phyloP scores from a whole-genome alignment of 495 filamentous ascomycete genomes.

The Penicillium chermesinum region DNA sequence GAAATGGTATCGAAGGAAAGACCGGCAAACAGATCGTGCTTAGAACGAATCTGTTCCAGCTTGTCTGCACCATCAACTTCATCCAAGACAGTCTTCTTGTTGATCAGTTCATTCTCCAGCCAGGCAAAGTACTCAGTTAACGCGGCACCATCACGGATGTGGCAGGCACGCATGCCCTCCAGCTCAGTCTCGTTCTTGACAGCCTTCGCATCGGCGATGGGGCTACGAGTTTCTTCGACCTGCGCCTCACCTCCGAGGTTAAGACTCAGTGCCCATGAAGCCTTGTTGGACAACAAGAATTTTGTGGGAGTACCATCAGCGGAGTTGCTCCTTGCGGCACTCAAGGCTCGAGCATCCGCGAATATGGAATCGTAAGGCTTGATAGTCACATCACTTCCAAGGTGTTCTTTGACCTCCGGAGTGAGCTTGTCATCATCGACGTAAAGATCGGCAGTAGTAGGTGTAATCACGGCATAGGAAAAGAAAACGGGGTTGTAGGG shows the following conservation, averaged over 20 bases:
- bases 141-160: constrained; percentile 91
- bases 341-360: constrained; percentile 63
- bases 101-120: constrained; percentile 82
- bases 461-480: constrained; percentile 88
- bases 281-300: constrained; percentile 81
- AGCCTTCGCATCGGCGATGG: constrained; percentile 91
- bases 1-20: constrained; percentile 96
- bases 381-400: constrained; percentile 66
- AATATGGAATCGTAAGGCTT: constrained; percentile 85
- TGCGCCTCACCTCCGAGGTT: constrained; percentile 82
- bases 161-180: constrained; percentile 89
- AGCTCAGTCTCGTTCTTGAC: constrained; percentile 92
- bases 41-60: constrained; percentile 74
- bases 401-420: constrained; percentile 61
- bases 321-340: constrained; percentile 31
- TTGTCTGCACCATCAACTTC: constrained; percentile 91
- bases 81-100: constrained; percentile 68
- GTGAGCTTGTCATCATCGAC: constrained; percentile 74
- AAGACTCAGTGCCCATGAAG: constrained; percentile 88
- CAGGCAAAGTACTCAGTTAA: constrained; percentile 92
- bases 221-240: constrained; percentile 83
- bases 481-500: constrained; percentile 99
- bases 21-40: constrained; percentile 79
- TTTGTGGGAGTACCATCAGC: constrained; percentile 48
- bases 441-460: constrained; percentile 76